Evolutionary conservation across 345 rosid genomes (phyloP), one percentile per base, ranked within the genome.

Genomic region (Arabis hirsuta): DNA sequence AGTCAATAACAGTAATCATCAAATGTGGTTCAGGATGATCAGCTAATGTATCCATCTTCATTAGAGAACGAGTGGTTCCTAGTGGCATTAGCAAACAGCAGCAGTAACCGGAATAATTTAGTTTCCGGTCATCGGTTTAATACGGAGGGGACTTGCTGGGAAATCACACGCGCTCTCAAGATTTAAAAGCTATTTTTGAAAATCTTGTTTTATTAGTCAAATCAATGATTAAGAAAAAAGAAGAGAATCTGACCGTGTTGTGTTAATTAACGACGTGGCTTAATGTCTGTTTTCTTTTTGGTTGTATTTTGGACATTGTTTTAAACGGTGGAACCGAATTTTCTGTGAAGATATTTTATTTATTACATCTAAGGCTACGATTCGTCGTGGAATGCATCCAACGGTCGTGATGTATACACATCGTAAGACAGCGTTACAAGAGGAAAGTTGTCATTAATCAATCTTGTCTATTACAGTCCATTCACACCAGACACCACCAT

Each of bases 111-210:
- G 26, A 79, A 59, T 19, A 79, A 59, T 19, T 20, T 47, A 67
- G 78, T 73, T 55, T 58, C 38, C n/a, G 31, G 46, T 9, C 74
- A 64, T 3, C 14, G 71, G 59, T 62, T 46, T 22, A 27, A 77
- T 44, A 68, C 48, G 6, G 75, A 74, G 34, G 76, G 55, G 8
- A 73, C 76, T 66, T 55, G 82, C 34, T 90, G 99, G 98, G 99
- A 95, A 85, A 92, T 92, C 71, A 87, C 97, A 8, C 82, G 90
- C 22, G 94, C 98, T 9, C 79, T 83, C 72, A 90, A 86, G 78
- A 76, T 76, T 9, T 76, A 41, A 60, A 4, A 27, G 7, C 14
- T 59, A 4, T 48, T 39, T 10, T 50, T 32, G 2, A 6, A 20
- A 36, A 36, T 8, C 41, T 36, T 36, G 41, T 36, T 36, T 36